phyloP scores from a whole-genome alignment of 164 flowering plant genomes.

The Dillenia turbinata region DNA sequence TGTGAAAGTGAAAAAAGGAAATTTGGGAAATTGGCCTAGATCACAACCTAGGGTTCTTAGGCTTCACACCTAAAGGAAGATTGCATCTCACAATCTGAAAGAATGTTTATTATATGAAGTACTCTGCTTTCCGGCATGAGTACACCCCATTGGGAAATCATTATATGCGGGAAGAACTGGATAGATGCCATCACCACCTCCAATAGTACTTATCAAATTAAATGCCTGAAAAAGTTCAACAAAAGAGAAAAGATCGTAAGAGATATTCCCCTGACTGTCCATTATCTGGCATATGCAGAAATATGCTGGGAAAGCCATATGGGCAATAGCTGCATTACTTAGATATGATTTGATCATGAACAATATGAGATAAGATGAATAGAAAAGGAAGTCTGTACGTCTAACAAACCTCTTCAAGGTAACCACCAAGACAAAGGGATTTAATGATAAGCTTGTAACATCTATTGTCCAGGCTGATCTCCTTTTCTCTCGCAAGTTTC shows the following conservation, averaged over 20 bases:
- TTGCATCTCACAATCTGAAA: no score
- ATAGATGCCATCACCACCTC: slow-evolving; percentile 27
- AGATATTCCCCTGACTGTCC: no score
- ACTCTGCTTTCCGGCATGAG: slow-evolving; percentile 20
- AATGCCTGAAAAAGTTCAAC: slow-evolving; percentile 58
- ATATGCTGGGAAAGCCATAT: no score
- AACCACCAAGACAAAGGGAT: slow-evolving; percentile 78
- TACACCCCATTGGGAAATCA: slow-evolving; percentile 46
- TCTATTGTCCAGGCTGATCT: slow-evolving; percentile 28
- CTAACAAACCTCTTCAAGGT: slow-evolving; percentile 65
- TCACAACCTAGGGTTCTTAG: no score
- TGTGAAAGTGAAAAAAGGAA: slow-evolving; percentile 1
- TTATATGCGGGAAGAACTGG: slow-evolving; percentile 49
- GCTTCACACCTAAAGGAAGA: no score
- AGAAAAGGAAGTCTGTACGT: no score
- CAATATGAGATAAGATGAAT: no score
- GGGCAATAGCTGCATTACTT: no score
- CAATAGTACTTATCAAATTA: slow-evolving; percentile 36
- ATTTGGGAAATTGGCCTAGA: no score
- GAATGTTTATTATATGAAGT: slow-evolving; percentile 8
- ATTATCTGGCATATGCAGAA: no score
- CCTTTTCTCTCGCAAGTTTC: slow-evolving; percentile 56
- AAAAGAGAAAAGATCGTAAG: no score
- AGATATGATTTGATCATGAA: no score
- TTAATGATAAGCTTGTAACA: slow-evolving; percentile 40